Evolutionary conservation across 768 basidiomycete genomes (phyloP), one percentile per base, ranked within the genome.

Genomic region (Hydnomerulius pinastri): DNA sequence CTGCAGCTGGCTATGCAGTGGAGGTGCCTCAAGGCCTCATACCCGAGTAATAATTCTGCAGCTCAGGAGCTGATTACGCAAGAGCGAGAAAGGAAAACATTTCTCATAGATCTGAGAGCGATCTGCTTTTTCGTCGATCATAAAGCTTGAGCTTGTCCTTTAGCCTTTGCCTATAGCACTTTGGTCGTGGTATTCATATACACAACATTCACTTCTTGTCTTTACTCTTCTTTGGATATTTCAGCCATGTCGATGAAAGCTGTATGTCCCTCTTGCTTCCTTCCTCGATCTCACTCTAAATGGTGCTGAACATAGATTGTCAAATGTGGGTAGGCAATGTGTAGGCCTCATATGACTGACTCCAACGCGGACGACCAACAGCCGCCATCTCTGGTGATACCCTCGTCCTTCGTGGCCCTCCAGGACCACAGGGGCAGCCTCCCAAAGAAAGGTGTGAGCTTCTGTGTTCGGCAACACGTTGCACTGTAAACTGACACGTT

Each of bases 301-400:
- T 35, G 25, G 35, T 29, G 17, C 18, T 47, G 24, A 10, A 23
- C 45, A 18, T 50, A 85, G 82, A 73, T 82, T 57, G 81, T 83
- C 56, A 85, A 85, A 77, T 83, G 82, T 84, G 64, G 47, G 68
- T 72, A 29, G 48, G 41, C 8, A 11, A 17, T 29, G 13, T 45
- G 28, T 37, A 46, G 12, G 21, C n/a, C 51, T 38, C 39, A 11
- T 32, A 54, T 49, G 43, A 48, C 62, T 66, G 53, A 61, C 55
- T 53, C 49, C 54, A 28, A 65, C 53, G 42, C 58, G 50, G 58
- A 64, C 66, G 42, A 55, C 57, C 38, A 11, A 46, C 66, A 93
- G 93, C 90, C 63, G 92, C 90, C 60, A 81, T 91, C 54, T 96
- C 93, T 37, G 93, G 92, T 30, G 94, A 96, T 69, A 88, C 92